Base-by-base conservation (phyloP, 768 basidiomycete genomes). In the Austroboletus festivus region DNA sequence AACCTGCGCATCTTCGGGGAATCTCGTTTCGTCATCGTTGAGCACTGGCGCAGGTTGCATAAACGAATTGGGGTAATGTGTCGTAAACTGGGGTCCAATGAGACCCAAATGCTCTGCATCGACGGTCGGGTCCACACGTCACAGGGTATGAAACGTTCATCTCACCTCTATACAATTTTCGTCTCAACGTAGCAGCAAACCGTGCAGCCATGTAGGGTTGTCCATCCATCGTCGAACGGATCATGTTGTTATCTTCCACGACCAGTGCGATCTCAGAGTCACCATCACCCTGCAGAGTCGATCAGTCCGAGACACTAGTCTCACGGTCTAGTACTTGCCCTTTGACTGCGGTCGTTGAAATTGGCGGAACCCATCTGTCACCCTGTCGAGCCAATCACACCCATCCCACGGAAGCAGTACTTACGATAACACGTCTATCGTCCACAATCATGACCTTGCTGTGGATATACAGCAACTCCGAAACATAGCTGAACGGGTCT, bases 401-500 rank as follows among this genome's bases (percentile, higher is more conserved):
- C 5, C 15, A 31, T 16, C 18, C 6, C 34, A 40, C 11, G 23
- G 42, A 19, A 18, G 10, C 0, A 19, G 22, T 1, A 76, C 88
- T 44, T 56, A 91, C 89, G 55, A 98, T 91, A 38, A 96, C 93
- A 30, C 85, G 76, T 26, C 81, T 76, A 62, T 97, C 94, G 60
- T 96, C 94, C 30, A 96, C 90, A 45, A 95, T 89, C 93, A 96
- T 95, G 21, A 95, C 64, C 72, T 93, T 93, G 20, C 81, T 82
- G 63, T 93, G 90, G 50, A 93, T 91, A 57, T 92, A 92, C 19
- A 86, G 68, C 56, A 87, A 53, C 68, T 90, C 86, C n/a, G 85
- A 82, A 18, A 89, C 81, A 67, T 89, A 91, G 45, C 86, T 86
- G 52, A 2, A 11, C 47, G 28, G 7, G 12, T 28, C 47, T 48